A percentile compares a stretch with the other conserved stretches of the same genome.
These are phyloP conservation scores for Didymellaceae sp. DNA, from an alignment of 2,329 filamentous ascomycete genomes.

Conservation along the genomic window DNA sequence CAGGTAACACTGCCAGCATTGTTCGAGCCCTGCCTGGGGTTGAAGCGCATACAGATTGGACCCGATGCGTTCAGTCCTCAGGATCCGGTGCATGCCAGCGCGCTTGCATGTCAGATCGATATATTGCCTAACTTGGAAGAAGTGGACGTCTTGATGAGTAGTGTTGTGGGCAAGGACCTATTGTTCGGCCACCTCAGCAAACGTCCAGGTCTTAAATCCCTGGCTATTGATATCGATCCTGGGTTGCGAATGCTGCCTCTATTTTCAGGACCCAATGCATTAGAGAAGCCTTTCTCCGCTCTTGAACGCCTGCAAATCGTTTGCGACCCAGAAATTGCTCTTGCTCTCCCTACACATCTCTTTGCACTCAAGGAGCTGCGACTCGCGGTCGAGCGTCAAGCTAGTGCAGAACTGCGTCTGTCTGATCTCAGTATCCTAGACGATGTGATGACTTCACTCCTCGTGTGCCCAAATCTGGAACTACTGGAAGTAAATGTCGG, in stretches of 20 bases:
- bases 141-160: slow-evolving; percentile 33
- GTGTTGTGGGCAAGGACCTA: slow-evolving; percentile 32
- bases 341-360: slow-evolving; percentile 35
- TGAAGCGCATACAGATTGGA: slow-evolving; percentile 39
- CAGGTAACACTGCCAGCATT: slow-evolving; percentile 32
- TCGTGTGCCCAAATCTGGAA: slow-evolving; percentile 28
- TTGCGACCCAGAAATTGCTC: slow-evolving; percentile 43
- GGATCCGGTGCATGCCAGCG: slow-evolving; percentile 32
- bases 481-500: slow-evolving; percentile 36
- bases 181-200: slow-evolving; percentile 38
- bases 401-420: slow-evolving; percentile 19
- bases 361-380: slow-evolving; percentile 33
- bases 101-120: slow-evolving; percentile 30
- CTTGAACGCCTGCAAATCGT: slow-evolving; percentile 36
- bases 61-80: slow-evolving; percentile 25
- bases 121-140: slow-evolving; percentile 26
- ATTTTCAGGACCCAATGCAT: slow-evolving; percentile 24
- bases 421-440: slow-evolving; percentile 32
- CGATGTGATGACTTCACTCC: slow-evolving; percentile 27
- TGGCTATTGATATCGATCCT: slow-evolving; percentile 45
- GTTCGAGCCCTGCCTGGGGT: slow-evolving; percentile 26
- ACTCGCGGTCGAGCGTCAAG: slow-evolving; percentile 38
- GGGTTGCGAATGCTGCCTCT: slow-evolving; percentile 30
- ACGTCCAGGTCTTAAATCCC: slow-evolving; percentile 27
- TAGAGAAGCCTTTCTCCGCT: slow-evolving; percentile 27